Percentiles rank a stretch among this genome's conserved stretches.
Evolutionary conservation across 2,329 filamentous ascomycete species (phyloP).

Genomic region (Aspergillus pseudoglaucus): DNA sequence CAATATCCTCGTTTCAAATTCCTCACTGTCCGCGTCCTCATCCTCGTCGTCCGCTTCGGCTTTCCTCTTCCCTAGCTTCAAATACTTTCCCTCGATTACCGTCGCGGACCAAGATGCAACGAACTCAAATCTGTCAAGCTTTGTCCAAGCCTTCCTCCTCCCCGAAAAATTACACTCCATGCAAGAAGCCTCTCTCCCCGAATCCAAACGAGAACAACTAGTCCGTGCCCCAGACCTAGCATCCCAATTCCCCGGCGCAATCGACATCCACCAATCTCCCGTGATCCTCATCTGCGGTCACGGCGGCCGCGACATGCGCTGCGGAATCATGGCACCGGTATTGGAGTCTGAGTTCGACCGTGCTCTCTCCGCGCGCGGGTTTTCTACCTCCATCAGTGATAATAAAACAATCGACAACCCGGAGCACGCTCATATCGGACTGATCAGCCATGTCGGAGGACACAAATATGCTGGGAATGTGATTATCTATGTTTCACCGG

Average conservation of each 20-base stretch:
- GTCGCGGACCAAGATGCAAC: constrained; percentile 36
- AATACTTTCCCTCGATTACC: constrained; percentile 67
- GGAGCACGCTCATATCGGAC: constrained; percentile 33
- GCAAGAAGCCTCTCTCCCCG: constrained; percentile 25
- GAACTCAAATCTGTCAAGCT: constrained; percentile 33
- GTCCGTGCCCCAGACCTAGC: constrained; percentile 47
- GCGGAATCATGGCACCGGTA: constrained; percentile 71
- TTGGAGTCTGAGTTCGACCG: constrained; percentile 63
- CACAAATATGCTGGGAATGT: constrained; percentile 95
- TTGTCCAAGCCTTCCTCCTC: constrained; percentile 39
- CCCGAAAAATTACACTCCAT: constrained; percentile 28
- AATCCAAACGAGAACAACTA: constrained; percentile 21
- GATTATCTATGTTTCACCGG: constrained; percentile 63
- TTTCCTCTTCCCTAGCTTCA: constrained; percentile 77
- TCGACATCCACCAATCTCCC: constrained; percentile 54
- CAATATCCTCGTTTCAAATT: constrained; percentile 68
- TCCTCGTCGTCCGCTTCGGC: constrained; percentile 44
- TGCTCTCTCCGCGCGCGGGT: constrained; percentile 25
- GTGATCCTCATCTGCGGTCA: constrained; percentile 81
- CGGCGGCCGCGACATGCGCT: constrained; percentile 71
- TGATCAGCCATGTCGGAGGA: constrained; percentile 78
- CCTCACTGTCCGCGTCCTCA: constrained; percentile 60
- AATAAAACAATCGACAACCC: constrained; percentile 20
- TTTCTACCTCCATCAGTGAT: constrained; percentile 14
- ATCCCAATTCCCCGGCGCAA: constrained; percentile 50